Evolutionary conservation across 2,329 filamentous ascomycete species (phyloP).

Genomic region (Talaromyces rugulosus): DNA sequence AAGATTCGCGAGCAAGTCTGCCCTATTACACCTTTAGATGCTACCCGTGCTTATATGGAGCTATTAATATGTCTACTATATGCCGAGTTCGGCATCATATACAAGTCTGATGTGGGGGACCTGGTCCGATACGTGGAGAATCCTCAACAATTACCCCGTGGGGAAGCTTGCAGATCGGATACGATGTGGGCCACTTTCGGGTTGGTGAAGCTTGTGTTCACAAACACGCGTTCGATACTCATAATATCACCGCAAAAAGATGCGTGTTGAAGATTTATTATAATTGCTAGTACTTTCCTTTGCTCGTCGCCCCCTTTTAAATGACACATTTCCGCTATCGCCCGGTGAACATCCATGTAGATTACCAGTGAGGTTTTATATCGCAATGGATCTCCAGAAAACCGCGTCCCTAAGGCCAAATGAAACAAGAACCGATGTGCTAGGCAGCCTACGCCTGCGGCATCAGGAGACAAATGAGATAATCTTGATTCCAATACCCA

Average conservation of each 20-base stretch:
- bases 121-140: not conserved
- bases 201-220: not conserved
- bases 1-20: not conserved
- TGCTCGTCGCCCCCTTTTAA: not conserved
- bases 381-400: not conserved
- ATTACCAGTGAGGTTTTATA: not conserved
- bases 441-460: conserved; percentile 12
- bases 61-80: not conserved
- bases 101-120: not conserved
- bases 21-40: not conserved
- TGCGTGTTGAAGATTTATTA: not conserved
- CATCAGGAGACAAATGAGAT: conserved; percentile 40
- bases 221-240: not conserved
- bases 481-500: conserved; percentile 50
- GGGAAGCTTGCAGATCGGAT: not conserved
- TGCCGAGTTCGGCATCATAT: not conserved
- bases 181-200: not conserved
- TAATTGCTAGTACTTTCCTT: not conserved
- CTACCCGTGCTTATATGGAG: not conserved
- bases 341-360: not conserved
- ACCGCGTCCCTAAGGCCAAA: not conserved
- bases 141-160: not conserved
- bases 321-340: not conserved
- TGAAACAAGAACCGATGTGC: not conserved
- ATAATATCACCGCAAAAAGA: not conserved